Conservation (phyloP, 192 early-diverging fungal genomes). For the Thamnidium elegans region DNA sequence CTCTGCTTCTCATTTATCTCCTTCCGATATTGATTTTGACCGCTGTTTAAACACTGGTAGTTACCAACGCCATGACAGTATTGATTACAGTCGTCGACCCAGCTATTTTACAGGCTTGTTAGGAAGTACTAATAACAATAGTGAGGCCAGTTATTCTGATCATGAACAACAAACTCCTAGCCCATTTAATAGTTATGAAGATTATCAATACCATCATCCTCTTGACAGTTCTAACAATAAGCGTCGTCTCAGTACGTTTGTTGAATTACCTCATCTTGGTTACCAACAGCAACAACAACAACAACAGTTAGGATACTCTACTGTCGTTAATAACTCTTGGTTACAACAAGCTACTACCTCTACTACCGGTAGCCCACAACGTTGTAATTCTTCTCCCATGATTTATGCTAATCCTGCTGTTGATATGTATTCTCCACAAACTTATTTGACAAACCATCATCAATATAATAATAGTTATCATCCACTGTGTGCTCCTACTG, state of each 20-base stretch:
- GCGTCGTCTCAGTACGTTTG: conserved; percentile 11
- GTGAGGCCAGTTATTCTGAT: conserved; percentile 25
- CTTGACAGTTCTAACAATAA: conserved; percentile 5
- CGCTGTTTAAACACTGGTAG: neutral
- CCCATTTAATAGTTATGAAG: conserved; percentile 18
- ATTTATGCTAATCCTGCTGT: conserved; percentile 16
- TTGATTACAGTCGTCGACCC: conserved; percentile 23
- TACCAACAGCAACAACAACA: conserved; percentile 10
- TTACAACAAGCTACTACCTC: too few relatives aligned
- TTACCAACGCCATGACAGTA: conserved; percentile 14
- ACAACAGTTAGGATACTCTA: neutral
- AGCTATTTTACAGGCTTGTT: conserved; percentile 28
- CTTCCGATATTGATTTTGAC: conserved; percentile 2
- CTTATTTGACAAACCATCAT: conserved; percentile 1
- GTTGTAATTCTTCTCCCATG: conserved; percentile 8
- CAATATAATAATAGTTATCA: neutral
- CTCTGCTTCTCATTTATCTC: neutral
- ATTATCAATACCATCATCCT: conserved; percentile 7
- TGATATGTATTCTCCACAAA: conserved; percentile 15
- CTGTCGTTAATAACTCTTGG: neutral
- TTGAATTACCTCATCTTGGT: conserved; percentile 13
- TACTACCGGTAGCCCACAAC: too few relatives aligned
- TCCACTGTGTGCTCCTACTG: neutral
- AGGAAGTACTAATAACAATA: conserved; percentile 1
- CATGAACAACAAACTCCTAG: conserved; percentile 28